Conservation (phyloP, 441 rosid genomes). For the Erodium moschatum region DNA sequence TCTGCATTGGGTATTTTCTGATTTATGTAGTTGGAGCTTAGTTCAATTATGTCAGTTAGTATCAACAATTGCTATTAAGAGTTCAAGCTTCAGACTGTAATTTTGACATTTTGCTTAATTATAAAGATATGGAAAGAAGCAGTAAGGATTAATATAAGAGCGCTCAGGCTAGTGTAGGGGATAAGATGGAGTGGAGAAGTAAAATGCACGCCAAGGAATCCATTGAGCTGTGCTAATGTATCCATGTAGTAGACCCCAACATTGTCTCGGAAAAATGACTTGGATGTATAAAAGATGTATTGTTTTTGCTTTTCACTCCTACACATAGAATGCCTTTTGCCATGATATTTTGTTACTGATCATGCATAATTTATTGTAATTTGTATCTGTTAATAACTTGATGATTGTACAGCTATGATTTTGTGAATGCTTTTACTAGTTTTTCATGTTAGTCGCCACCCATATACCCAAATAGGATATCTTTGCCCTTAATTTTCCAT, state of each 20-base stretch:
- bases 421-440: conserved; percentile 2
- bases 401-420: not conserved
- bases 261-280: not conserved
- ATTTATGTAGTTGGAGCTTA: not conserved
- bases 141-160: not conserved
- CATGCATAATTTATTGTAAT: not conserved
- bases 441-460: not conserved
- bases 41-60: not conserved
- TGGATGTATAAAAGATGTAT: not conserved
- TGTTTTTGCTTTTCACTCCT: no score
- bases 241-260: not conserved
- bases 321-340: no score
- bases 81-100: not conserved
- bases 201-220: not conserved
- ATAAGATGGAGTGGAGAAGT: not conserved
- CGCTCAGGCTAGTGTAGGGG: not conserved
- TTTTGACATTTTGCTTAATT: not conserved
- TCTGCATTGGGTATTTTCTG: not conserved
- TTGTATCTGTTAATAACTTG: not conserved
- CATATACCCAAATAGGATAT: conserved; percentile 1
- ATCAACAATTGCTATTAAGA: not conserved
- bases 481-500: not conserved
- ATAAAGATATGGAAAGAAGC: not conserved
- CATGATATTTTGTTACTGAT: not conserved
- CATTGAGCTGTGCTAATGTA: not conserved